Evolutionary conservation across 129 eudicot genomes (phyloP), one percentile per base, ranked within the genome.

Genomic region (Smallanthus sonchifolius): DNA sequence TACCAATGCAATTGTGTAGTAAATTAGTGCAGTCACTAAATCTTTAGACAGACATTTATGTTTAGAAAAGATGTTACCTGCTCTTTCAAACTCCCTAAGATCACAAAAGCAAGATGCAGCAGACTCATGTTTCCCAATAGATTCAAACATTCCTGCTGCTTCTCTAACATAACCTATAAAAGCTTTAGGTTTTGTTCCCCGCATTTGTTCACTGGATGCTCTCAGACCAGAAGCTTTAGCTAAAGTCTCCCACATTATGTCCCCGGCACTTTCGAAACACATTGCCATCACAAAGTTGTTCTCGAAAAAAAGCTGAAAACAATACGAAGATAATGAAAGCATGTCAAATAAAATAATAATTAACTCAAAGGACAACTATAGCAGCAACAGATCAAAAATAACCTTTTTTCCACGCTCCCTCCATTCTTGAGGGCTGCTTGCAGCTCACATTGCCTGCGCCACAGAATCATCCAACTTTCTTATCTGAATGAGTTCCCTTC

Each of bases 251-350:
- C 96, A 89, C 36, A 51, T 74, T 37, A 3, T 72, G 15, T 92
- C 97, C 37, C 96, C 91, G 0, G 97, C 93, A 73, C 87, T 84
- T 70, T 92, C 96, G 39, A 92, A 92, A 76, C 97, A 92, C 96
- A 92, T 79, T 45, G 97, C 97, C 92, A 92, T 86, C 79, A 83
- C 93, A 73, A 76, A 92, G 43, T 89, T 92, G 3, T 77, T 57
- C 81, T 87, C 97, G 69, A 76, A 76, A 34, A 67, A 87, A 4
- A 92, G 87, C 97, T 92, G 86, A 55, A 84, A 34, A 67, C 44
- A 37, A 69, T 28, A 57, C 2, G 37, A 37, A 4, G 13, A 10
- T 38, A 7, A 55, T 24, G 36, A 54, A 45, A 10, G 5, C 54
- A 48, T 11, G 34, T 28, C 40, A 34, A 66, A 39, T 28, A 19